These are phyloP conservation scores for Thamnidium elegans DNA, from an alignment of 192 early-diverging fungal species.

Conservation along the genomic window DNA sequence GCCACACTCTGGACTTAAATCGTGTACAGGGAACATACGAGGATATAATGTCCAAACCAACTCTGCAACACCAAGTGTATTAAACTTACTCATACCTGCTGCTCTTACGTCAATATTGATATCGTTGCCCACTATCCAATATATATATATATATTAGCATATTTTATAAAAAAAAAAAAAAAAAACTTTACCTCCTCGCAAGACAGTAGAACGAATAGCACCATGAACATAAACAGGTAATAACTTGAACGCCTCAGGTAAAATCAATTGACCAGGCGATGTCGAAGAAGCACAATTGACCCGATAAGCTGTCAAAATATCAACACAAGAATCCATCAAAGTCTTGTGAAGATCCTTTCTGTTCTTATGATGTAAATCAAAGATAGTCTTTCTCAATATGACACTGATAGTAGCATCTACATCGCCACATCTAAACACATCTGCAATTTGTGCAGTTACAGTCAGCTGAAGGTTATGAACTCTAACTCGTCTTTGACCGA, in stretches of 20 bases:
- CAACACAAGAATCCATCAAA: constrained; percentile 84
- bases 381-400: constrained; percentile 65
- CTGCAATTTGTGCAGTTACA: constrained; percentile 73
- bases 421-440: constrained; percentile 89
- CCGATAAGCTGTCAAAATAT: constrained; percentile 88
- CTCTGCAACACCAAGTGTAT: constrained; percentile 71
- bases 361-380: constrained; percentile 29
- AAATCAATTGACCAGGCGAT: constrained; percentile 91
- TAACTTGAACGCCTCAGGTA: constrained; percentile 95
- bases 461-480: constrained; percentile 85
- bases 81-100: constrained; percentile 79
- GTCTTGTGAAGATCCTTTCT: constrained; percentile 72
- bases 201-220: constrained; percentile 77
- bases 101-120: constrained; percentile 80
- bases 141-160: too few species aligned
- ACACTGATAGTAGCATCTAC: constrained; percentile 90
- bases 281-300: constrained; percentile 89
- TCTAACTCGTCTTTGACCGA: constrained; percentile 87
- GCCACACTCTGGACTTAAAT: constrained; percentile 29
- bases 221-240: constrained; percentile 86
- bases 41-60: constrained; percentile 82
- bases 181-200: constrained; percentile 71
- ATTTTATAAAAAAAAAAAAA: too few species aligned
- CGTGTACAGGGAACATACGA: constrained; percentile 53
- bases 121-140: constrained; percentile 40